These are phyloP conservation scores for Cylindricascospora bacillispora DNA, from an alignment of 1,139 yeast species.

Conservation along the genomic window DNA sequence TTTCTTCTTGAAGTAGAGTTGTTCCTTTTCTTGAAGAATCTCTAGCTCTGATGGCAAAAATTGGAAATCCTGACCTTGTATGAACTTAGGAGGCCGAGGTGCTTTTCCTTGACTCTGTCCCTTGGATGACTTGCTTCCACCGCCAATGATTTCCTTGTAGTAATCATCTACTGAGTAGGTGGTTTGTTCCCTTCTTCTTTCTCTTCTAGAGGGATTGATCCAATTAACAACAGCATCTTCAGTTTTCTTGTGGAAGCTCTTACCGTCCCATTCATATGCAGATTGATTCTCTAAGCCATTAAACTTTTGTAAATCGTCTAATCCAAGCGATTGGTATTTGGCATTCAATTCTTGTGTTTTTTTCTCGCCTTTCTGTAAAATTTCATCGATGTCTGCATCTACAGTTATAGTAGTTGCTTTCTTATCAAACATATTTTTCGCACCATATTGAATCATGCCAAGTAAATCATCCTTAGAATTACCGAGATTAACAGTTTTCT, in stretches of 20 bases:
- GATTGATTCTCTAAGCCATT: constrained; percentile 50
- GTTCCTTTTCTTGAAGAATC: constrained; percentile 64
- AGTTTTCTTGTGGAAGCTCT: constrained; percentile 69
- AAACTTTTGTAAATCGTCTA: constrained; percentile 67
- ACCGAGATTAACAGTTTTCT: constrained; percentile 28
- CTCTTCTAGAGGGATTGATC: constrained; percentile 86
- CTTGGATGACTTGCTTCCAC: constrained; percentile 24
- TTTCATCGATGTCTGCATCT: constrained; percentile 44
- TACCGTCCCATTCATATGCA: constrained; percentile 96
- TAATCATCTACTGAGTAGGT: constrained; percentile 81
- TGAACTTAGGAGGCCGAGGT: constrained; percentile 61
- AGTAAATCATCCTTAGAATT: constrained; percentile 57
- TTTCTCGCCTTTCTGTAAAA: constrained; percentile 47
- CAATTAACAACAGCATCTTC: constrained; percentile 44
- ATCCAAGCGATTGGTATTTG: constrained; percentile 52
- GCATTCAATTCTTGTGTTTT: constrained; percentile 52
- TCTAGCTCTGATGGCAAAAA: constrained; percentile 61
- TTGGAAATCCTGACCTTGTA: constrained; percentile 76
- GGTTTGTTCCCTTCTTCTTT: constrained; percentile 81
- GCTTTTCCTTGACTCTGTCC: constrained; percentile 33
- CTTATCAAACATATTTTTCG: constrained; percentile 44
- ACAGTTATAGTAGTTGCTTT: constrained; percentile 22
- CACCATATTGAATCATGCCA: constrained; percentile 75
- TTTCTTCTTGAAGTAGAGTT: constrained; percentile 58
- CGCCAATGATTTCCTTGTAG: constrained; percentile 55